Conservation (phyloP, 306 rosid genomes). For the Alnus rubra region DNA sequence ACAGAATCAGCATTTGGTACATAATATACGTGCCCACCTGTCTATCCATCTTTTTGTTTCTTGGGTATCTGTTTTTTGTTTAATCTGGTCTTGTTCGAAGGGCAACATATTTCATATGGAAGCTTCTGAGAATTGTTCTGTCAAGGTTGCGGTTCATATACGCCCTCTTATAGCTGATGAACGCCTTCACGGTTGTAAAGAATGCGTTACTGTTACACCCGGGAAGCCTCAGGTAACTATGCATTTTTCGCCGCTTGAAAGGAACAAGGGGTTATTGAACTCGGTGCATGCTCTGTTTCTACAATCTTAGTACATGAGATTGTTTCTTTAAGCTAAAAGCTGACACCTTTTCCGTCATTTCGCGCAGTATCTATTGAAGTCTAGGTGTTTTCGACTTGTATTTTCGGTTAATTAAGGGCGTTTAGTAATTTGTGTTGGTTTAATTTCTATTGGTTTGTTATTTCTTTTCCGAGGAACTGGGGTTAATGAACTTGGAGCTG, state of each 20-base stretch:
- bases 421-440: not conserved
- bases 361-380: not conserved
- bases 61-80: not conserved
- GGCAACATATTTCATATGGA: constrained; percentile 43
- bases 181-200: constrained; percentile 64
- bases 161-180: constrained; percentile 83
- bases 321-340: not conserved
- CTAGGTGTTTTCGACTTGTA: not conserved
- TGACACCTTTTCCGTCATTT: not conserved
- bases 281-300: not conserved
- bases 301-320: not conserved
- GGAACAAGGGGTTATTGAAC: constrained; percentile 8
- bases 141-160: constrained; percentile 80
- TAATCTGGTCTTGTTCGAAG: not conserved
- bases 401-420: not conserved
- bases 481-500: not conserved
- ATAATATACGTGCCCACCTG: not conserved
- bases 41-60: not conserved
- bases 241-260: not conserved
- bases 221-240: constrained; percentile 65
- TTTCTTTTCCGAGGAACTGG: no score
- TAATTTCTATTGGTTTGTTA: not conserved
- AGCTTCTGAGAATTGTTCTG: constrained; percentile 61
- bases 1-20: constrained; percentile 15
- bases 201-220: constrained; percentile 59